Percentiles rank a stretch among this genome's conserved stretches.
Conservation (phyloP, 495 filamentous ascomycete genomes). For the Neurospora cerealis region DNA sequence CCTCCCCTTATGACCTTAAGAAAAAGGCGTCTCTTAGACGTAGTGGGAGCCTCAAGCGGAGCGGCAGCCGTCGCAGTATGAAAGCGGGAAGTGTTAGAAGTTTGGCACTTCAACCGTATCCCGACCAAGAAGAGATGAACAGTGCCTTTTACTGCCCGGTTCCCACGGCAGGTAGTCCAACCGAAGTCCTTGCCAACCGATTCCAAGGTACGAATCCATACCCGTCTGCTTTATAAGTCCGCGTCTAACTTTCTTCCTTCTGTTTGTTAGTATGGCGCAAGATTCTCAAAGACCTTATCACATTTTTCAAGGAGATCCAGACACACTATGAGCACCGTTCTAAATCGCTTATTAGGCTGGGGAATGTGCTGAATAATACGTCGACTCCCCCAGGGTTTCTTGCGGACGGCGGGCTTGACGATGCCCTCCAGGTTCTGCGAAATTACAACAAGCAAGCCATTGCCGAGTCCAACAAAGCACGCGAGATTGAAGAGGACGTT, state of each 20-base stretch:
- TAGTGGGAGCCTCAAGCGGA: slow-evolving; percentile 65
- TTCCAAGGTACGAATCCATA: slow-evolving; percentile 65
- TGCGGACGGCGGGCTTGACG: slow-evolving; percentile 68
- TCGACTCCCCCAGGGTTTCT: slow-evolving; percentile 61
- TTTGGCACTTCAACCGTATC: slow-evolving; percentile 50
- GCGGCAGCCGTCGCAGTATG: slow-evolving; percentile 62
- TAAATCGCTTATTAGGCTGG: slow-evolving; percentile 73
- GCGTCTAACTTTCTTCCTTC: slow-evolving; percentile 4
- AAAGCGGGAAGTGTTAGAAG: slow-evolving; percentile 76
- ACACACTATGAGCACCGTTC: slow-evolving; percentile 78
- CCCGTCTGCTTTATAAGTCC: background rate
- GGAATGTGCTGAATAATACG: slow-evolving; percentile 76
- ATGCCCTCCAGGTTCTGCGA: slow-evolving; percentile 71
- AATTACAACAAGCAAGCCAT: slow-evolving; percentile 78
- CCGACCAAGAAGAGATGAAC: slow-evolving; percentile 60
- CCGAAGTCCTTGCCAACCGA: slow-evolving; percentile 77
- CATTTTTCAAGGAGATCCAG: slow-evolving; percentile 91
- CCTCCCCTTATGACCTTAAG: too few relatives aligned
- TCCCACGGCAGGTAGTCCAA: slow-evolving; percentile 77
- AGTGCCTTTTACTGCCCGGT: slow-evolving; percentile 84
- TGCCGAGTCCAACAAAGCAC: slow-evolving; percentile 74
- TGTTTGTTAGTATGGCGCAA: slow-evolving; percentile 72
- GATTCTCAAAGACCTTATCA: slow-evolving; percentile 86
- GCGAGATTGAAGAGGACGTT: slow-evolving; percentile 83
- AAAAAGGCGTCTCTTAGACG: slow-evolving; percentile 74